Evolutionary conservation across 139 green algal species (phyloP).

Genomic region (Micromonas pusilla): DNA sequence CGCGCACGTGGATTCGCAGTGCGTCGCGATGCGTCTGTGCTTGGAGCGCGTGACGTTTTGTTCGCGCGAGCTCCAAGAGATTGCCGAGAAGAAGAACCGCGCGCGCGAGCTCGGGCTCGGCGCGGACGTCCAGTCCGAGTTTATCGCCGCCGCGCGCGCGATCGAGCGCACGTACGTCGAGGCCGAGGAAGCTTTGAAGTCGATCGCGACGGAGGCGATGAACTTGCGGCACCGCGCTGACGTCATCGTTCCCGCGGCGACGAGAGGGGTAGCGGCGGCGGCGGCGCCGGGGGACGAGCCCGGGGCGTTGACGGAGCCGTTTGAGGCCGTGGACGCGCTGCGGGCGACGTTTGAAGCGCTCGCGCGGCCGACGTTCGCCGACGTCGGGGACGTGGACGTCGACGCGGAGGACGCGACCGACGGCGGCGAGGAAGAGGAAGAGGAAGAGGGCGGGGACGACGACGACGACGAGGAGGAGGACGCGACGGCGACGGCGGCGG

Average conservation of each 20-base stretch:
- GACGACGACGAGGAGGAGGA: not conserved
- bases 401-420: not conserved
- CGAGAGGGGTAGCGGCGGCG: too few relatives aligned
- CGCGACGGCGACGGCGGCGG: too few relatives aligned
- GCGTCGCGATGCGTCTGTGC: not conserved
- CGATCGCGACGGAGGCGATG: not conserved
- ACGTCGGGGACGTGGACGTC: too few relatives aligned
- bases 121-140: not conserved
- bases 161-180: not conserved
- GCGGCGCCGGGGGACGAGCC: too few relatives aligned
- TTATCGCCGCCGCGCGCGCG: not conserved
- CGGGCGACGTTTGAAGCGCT: not conserved
- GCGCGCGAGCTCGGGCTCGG: not conserved
- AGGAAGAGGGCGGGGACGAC: too few relatives aligned
- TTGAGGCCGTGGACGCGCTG: too few relatives aligned
- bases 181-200: not conserved
- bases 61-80: not conserved
- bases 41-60: not conserved
- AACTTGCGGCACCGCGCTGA: not conserved
- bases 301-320: too few relatives aligned
- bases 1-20: not conserved
- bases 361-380: too few relatives aligned
- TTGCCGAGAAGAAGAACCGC: not conserved
- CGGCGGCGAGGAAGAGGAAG: not conserved
- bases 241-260: not conserved